Evolutionary conservation across 192 early-diverging fungal species (phyloP).

Genomic region (Coemansia sp.): DNA sequence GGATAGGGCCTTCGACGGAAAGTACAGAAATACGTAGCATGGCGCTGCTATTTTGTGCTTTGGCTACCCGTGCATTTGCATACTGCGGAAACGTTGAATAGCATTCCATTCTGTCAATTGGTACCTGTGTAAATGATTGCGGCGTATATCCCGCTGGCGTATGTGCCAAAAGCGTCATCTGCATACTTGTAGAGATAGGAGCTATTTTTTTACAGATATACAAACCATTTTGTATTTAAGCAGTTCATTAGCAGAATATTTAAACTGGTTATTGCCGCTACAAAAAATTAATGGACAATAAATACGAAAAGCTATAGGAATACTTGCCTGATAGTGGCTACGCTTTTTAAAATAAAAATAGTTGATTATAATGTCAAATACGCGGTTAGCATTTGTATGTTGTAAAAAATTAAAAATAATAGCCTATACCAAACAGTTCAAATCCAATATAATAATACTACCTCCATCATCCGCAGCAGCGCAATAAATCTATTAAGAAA

Average conservation of each 20-base stretch:
- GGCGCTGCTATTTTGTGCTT: constrained; percentile 7
- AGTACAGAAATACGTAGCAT: constrained; percentile 34
- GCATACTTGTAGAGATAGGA: constrained; percentile 18
- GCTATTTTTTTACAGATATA: constrained; percentile 7
- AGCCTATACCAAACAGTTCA: not conserved
- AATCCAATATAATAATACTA: not conserved
- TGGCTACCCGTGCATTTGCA: constrained; percentile 38
- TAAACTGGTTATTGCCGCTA: too few species aligned
- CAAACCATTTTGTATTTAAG: too few species aligned
- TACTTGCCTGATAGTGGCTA: constrained; percentile 23
- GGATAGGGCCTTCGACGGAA: constrained; percentile 41
- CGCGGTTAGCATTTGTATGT: not conserved
- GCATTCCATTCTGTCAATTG: not conserved
- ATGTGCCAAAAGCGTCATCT: constrained; percentile 13
- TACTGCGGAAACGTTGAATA: constrained; percentile 41
- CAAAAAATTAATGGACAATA: too few species aligned
- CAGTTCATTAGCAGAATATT: too few species aligned
- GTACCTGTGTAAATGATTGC: constrained; percentile 21
- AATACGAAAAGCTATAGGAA: not conserved
- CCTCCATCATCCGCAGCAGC: constrained; percentile 44
- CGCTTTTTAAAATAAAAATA: not conserved
- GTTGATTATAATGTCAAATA: not conserved
- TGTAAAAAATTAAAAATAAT: too few species aligned
- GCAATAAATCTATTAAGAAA: constrained; percentile 24
- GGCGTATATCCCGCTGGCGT: constrained; percentile 26